phyloP scores from a whole-genome alignment of 2,329 filamentous ascomycete species.

The Cladosporium oxysporum region DNA sequence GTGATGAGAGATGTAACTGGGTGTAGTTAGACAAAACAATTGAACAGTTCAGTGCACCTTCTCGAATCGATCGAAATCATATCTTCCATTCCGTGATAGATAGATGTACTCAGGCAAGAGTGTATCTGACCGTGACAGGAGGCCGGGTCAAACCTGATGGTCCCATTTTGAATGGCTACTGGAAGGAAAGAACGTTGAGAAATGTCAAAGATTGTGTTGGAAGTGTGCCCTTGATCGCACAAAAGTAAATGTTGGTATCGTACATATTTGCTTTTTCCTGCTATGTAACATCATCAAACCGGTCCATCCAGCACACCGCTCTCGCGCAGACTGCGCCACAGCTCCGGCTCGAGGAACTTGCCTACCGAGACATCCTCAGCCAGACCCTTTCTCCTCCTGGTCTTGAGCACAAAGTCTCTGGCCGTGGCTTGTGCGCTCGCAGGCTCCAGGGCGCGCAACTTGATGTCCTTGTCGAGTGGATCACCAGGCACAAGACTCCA shows the following conservation, averaged over 20 bases:
- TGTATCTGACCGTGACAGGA: background rate
- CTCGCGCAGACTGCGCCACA: slow-evolving; percentile 56
- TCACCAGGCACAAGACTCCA: slow-evolving; percentile 97
- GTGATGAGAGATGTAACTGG: background rate
- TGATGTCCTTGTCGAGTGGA: slow-evolving; percentile 83
- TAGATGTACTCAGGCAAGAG: background rate
- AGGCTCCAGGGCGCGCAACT: slow-evolving; percentile 80
- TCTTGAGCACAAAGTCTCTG: slow-evolving; percentile 96
- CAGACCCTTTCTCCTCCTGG: slow-evolving; percentile 84
- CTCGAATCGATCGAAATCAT: background rate
- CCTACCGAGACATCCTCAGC: slow-evolving; percentile 94
- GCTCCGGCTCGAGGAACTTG: slow-evolving; percentile 93
- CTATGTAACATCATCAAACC: slow-evolving; percentile 4
- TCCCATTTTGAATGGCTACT: background rate
- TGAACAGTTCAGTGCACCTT: background rate
- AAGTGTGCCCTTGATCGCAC: background rate
- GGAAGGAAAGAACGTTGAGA: background rate
- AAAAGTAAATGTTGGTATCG: slow-evolving; percentile 16
- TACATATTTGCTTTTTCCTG: background rate
- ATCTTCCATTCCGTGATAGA: background rate
- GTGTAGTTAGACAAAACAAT: background rate
- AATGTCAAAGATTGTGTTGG: background rate
- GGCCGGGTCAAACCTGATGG: too few relatives aligned
- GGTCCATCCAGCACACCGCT: slow-evolving; percentile 19
- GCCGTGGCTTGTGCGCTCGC: slow-evolving; percentile 86